phyloP scores from a whole-genome alignment of 148 eudicot species.

The Arctostaphylos glauca region DNA sequence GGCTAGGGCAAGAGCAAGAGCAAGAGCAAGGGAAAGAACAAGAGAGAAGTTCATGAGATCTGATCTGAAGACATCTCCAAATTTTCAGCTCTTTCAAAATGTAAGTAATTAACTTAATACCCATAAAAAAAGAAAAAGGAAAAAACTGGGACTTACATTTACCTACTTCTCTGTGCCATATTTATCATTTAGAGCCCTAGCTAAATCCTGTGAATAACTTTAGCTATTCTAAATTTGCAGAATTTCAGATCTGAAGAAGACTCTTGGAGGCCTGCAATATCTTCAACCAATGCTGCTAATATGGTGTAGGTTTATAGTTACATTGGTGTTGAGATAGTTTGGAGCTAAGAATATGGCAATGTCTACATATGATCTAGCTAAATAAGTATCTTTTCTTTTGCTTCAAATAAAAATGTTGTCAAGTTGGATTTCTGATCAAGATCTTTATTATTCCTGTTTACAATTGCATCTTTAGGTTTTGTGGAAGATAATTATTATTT shows the following conservation, averaged over 20 bases:
- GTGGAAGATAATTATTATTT: too few relatives aligned
- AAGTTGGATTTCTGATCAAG: too few relatives aligned
- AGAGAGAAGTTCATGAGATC: conserved; percentile 25
- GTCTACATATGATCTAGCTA: not conserved
- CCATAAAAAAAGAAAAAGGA: not conserved
- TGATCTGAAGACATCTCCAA: not conserved
- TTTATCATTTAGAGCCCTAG: not conserved
- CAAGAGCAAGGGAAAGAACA: conserved; percentile 59
- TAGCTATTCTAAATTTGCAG: not conserved
- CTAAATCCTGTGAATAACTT: not conserved
- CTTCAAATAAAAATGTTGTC: too few relatives aligned
- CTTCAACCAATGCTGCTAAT: not conserved
- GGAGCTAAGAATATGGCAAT: not conserved
- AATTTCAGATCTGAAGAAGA: conserved; percentile 4
- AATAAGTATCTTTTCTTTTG: too few relatives aligned
- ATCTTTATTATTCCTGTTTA: too few relatives aligned
- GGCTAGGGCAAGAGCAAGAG: conserved; percentile 57
- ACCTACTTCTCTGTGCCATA: too few relatives aligned
- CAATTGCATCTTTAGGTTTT: too few relatives aligned
- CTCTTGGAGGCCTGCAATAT: conserved; percentile 1
- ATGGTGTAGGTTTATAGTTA: not conserved
- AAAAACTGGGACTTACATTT: not conserved
- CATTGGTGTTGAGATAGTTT: not conserved
- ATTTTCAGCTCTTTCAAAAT: conserved; percentile 2
- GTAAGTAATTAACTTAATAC: not conserved